These are phyloP conservation scores for Ceraceosorus bombacis DNA, from an alignment of 1,284 basidiomycete species.

Conservation along the genomic window DNA sequence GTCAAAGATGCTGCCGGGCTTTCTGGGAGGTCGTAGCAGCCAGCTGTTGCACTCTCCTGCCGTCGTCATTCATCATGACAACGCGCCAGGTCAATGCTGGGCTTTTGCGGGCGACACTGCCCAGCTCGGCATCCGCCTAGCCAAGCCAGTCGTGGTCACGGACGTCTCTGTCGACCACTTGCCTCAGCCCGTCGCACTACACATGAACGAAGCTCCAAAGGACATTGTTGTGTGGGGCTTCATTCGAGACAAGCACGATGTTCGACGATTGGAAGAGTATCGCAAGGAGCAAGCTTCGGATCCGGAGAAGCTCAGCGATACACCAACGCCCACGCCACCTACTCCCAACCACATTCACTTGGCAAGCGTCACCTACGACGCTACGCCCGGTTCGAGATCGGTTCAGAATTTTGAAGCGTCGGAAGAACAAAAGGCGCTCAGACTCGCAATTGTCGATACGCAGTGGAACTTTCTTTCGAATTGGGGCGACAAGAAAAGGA, in stretches of 20 bases:
- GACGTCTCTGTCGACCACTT: conserved; percentile 84
- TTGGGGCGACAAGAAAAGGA: conserved; percentile 74
- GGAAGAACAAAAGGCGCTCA: conserved; percentile 60
- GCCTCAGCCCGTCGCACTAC: conserved; percentile 67
- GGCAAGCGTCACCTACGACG: conserved; percentile 71
- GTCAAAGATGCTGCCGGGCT: conserved; percentile 2
- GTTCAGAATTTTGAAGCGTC: conserved; percentile 80
- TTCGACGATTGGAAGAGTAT: conserved; percentile 52
- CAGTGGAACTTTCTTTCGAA: conserved; percentile 71
- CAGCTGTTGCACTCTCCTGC: conserved; percentile 55
- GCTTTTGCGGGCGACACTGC: conserved; percentile 72
- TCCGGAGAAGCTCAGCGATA: conserved; percentile 29
- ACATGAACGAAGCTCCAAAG: conserved; percentile 66
- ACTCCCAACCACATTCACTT: conserved; percentile 63
- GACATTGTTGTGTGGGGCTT: conserved; percentile 73
- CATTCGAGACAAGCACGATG: conserved; percentile 60
- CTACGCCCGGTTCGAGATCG: conserved; percentile 51
- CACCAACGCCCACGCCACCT: conserved; percentile 52
- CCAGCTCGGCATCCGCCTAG: conserved; percentile 71
- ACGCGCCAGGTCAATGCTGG: conserved; percentile 81
- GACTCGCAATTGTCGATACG: conserved; percentile 71
- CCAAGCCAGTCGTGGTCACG: conserved; percentile 61
- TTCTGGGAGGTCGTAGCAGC: background rate
- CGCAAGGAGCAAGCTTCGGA: conserved; percentile 48
- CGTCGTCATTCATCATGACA: conserved; percentile 73